Conservation (phyloP, 768 basidiomycete genomes). For the Leccinum pellstonianum region DNA sequence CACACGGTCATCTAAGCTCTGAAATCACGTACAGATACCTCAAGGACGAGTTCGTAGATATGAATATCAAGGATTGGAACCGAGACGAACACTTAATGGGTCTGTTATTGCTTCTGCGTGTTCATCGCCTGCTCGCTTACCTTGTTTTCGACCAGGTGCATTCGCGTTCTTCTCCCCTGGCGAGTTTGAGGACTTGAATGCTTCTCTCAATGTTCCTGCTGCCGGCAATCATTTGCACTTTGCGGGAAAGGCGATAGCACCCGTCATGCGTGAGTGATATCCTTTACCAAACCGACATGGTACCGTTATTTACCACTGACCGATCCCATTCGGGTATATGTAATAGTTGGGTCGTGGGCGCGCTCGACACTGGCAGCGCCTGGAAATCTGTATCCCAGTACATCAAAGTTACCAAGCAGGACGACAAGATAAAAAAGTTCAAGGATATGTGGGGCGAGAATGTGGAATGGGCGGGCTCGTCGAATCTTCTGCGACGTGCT, state of each 20-base stretch:
- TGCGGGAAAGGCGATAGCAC: constrained; percentile 18
- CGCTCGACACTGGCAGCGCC: constrained; percentile 32
- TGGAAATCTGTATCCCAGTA: constrained; percentile 35
- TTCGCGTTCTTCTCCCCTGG: constrained; percentile 43
- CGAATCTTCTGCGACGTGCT: not conserved
- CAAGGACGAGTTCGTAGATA: constrained; percentile 19
- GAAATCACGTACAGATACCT: constrained; percentile 22
- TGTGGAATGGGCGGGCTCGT: constrained; percentile 25
- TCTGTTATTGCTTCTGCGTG: constrained; percentile 8
- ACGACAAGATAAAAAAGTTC: constrained; percentile 17
- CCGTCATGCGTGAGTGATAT: constrained; percentile 14
- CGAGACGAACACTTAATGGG: constrained; percentile 34
- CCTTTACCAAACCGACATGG: constrained; percentile 18
- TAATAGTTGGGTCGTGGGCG: constrained; percentile 41
- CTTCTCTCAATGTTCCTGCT: constrained; percentile 32
- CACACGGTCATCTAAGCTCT: constrained; percentile 11
- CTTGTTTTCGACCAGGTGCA: constrained; percentile 32
- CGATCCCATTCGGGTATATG: not conserved
- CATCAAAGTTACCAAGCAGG: constrained; percentile 14
- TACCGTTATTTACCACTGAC: not conserved
- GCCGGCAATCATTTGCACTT: constrained; percentile 18
- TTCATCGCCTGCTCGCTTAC: not conserved
- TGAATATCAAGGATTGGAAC: constrained; percentile 36
- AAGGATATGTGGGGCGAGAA: constrained; percentile 33
- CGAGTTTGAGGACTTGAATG: constrained; percentile 35